These are phyloP conservation scores for Nakataea oryzae DNA, from an alignment of 2,329 filamentous ascomycete species.

Conservation along the genomic window DNA sequence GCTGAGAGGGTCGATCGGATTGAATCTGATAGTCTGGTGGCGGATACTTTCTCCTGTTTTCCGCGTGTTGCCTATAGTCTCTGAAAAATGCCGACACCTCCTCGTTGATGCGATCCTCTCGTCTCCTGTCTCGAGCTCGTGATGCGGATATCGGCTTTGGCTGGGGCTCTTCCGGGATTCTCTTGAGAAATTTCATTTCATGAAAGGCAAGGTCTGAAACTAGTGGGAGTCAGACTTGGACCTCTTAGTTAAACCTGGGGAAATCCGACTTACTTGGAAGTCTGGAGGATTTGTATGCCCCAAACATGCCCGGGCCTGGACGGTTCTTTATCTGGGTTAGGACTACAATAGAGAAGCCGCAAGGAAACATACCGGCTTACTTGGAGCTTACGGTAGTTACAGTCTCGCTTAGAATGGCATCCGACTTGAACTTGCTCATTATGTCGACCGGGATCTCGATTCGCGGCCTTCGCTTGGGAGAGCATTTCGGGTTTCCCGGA, in stretches of 20 bases:
- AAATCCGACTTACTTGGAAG: neutral
- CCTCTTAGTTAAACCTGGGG: neutral
- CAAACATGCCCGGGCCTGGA: neutral
- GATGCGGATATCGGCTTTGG: neutral
- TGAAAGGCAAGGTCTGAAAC: slow-evolving; percentile 2
- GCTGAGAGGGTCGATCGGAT: neutral
- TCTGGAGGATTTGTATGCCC: neutral
- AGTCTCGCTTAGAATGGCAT: slow-evolving; percentile 38
- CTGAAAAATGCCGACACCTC: slow-evolving; percentile 3
- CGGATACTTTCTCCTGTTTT: too few relatives aligned
- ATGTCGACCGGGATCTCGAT: slow-evolving; percentile 32
- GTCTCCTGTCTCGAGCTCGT: neutral
- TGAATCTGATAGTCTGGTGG: neutral
- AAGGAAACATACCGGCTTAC: neutral
- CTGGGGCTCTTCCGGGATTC: neutral
- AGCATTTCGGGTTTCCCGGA: slow-evolving; percentile 15
- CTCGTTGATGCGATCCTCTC: neutral
- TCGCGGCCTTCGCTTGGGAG: slow-evolving; percentile 14
- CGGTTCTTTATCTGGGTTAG: neutral
- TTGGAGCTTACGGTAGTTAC: slow-evolving; percentile 32
- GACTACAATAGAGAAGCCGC: slow-evolving; percentile 8
- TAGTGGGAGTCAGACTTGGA: neutral
- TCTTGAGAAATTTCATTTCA: neutral
- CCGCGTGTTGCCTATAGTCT: neutral
- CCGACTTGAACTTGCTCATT: slow-evolving; percentile 44